These are phyloP conservation scores for Pezicula radicicola DNA, from an alignment of 2,329 filamentous ascomycete species.

Conservation along the genomic window DNA sequence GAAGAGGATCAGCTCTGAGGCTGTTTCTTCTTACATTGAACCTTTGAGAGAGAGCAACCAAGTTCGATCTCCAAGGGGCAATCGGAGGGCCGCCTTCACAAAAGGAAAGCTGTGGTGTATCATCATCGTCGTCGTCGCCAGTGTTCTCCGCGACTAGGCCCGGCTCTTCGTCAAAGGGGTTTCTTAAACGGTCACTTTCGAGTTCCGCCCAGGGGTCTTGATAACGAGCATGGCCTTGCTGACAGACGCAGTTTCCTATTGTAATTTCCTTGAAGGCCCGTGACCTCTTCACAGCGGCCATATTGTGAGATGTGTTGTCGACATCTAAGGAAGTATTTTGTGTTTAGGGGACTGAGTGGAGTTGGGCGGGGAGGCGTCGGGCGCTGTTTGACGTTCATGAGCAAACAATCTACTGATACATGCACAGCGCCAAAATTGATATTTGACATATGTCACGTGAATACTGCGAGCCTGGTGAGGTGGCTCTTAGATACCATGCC, in stretches of 20 bases:
- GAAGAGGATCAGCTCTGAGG: neutral
- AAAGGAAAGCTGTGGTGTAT: neutral
- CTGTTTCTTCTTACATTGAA: slow-evolving; percentile 43
- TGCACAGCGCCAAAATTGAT: too few relatives aligned
- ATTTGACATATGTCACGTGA: too few relatives aligned
- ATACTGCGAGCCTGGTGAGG: too few relatives aligned
- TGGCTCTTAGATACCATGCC: too few relatives aligned
- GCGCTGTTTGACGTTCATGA: too few relatives aligned
- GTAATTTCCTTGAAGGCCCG: neutral
- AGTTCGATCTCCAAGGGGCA: slow-evolving; percentile 45
- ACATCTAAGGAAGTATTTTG: neutral
- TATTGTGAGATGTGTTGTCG: neutral
- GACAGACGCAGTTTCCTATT: neutral
- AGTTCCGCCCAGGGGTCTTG: neutral
- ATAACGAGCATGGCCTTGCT: neutral
- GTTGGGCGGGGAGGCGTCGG: too few relatives aligned
- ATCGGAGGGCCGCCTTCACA: neutral
- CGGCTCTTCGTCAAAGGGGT: neutral
- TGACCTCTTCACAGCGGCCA: neutral
- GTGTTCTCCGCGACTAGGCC: neutral
- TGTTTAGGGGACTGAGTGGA: too few relatives aligned
- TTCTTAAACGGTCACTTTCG: neutral
- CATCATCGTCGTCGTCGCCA: neutral
- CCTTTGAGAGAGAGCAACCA: slow-evolving; percentile 54
- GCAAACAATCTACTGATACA: too few relatives aligned